A percentile compares a stretch with the other conserved stretches of the same genome.
Conservation (phyloP, 495 filamentous ascomycete species). For the Cercophora samala region DNA sequence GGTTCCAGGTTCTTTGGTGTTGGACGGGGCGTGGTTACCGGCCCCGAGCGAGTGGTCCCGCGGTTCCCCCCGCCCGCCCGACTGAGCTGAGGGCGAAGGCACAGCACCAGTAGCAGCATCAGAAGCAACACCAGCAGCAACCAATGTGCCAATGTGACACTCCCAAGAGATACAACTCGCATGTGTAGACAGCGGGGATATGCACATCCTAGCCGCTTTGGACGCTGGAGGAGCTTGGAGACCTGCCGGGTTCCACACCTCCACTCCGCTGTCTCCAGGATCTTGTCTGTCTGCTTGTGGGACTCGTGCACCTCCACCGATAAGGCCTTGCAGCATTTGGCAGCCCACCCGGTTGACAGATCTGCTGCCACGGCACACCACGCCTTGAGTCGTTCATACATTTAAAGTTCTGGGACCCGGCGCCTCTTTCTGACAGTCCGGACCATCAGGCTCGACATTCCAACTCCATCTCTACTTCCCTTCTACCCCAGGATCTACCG, state of each 20-base stretch:
- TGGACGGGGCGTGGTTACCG: not conserved
- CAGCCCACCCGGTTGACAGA: not conserved
- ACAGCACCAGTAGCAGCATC: not conserved
- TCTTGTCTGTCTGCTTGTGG: conserved; percentile 1
- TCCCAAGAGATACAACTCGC: not conserved
- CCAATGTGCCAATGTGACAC: not conserved
- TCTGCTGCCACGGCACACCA: not conserved
- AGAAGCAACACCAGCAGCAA: not conserved
- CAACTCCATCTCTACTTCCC: not conserved
- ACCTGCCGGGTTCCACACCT: conserved; percentile 12
- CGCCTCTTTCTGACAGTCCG: not conserved
- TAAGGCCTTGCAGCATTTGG: conserved; percentile 6
- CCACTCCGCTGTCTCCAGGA: conserved; percentile 1
- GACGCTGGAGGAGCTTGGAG: not conserved
- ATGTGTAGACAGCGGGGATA: not conserved
- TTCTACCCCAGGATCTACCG: not conserved
- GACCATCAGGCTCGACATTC: not conserved
- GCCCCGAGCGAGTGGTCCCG: conserved; percentile 2
- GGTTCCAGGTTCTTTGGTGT: not conserved
- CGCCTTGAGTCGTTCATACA: conserved; percentile 1
- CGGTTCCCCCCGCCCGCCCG: not conserved
- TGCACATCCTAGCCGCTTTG: conserved; percentile 14
- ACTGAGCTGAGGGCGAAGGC: not conserved
- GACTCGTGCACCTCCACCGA: not conserved
- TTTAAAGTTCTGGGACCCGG: conserved; percentile 2